Evolutionary conservation across 78 protist species (phyloP).

Genomic region (Salpingoeca rosetta): DNA sequence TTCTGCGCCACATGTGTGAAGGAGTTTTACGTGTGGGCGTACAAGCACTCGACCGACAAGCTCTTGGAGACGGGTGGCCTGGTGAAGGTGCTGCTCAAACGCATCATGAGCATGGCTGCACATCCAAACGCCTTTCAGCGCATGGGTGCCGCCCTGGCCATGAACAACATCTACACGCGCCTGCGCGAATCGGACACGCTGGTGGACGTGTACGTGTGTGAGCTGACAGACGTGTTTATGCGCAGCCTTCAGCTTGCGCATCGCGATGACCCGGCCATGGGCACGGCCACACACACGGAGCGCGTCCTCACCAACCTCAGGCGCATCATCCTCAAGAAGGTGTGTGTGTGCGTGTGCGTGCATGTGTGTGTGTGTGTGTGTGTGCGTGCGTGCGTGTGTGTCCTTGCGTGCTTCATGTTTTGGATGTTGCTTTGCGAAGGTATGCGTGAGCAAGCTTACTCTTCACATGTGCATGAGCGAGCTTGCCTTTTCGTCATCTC

Average conservation of each 20-base stretch:
- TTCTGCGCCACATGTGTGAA: constrained; percentile 39
- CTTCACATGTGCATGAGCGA: too few relatives aligned
- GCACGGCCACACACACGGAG: neutral
- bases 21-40: constrained; percentile 52
- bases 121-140: constrained; percentile 50
- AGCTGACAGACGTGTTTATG: constrained; percentile 20
- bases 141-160: constrained; percentile 48
- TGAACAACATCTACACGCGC: constrained; percentile 14
- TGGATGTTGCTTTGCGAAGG: too few relatives aligned
- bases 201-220: constrained; percentile 34
- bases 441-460: too few relatives aligned
- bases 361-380: too few relatives aligned
- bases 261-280: neutral
- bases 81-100: constrained; percentile 27
- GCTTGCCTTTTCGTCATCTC: too few relatives aligned
- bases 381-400: too few relatives aligned
- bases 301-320: neutral
- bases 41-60: constrained; percentile 19
- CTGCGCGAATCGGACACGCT: constrained; percentile 33
- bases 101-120: constrained; percentile 33
- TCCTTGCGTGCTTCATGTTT: too few relatives aligned
- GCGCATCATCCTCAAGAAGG: neutral
- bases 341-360: too few relatives aligned
- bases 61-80: constrained; percentile 11
- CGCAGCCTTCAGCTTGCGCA: constrained; percentile 14